These are phyloP conservation scores for Naganishia vaughanmartiniae DNA, from an alignment of 768 basidiomycete genomes.

Conservation along the genomic window DNA sequence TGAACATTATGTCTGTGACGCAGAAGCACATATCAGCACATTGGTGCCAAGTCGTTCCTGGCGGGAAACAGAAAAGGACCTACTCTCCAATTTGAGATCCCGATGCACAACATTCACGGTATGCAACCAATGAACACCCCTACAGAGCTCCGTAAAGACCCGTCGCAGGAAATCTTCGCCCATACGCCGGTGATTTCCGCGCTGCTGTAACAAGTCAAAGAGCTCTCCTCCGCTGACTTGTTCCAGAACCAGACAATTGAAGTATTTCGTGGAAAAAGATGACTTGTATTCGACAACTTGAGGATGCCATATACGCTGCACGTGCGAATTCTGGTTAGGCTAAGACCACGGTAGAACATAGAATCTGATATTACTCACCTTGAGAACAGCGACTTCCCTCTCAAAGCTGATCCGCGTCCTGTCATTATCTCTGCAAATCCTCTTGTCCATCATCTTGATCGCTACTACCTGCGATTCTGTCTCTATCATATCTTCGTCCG, in stretches of 20 bases:
- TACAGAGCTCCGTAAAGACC: constrained; percentile 72
- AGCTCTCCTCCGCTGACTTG: constrained; percentile 76
- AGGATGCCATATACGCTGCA: constrained; percentile 73
- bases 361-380: constrained; percentile 56
- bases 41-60: no score
- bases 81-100: constrained; percentile 75
- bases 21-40: neutral
- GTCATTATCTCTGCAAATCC: constrained; percentile 60
- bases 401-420: constrained; percentile 74
- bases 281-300: constrained; percentile 70
- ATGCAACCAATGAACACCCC: constrained; percentile 84
- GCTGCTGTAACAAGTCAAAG: constrained; percentile 66
- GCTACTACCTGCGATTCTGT: constrained; percentile 56
- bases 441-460: constrained; percentile 59
- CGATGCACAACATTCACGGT: constrained; percentile 78
- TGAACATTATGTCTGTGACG: constrained; percentile 69
- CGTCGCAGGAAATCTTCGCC: constrained; percentile 58
- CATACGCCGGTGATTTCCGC: constrained; percentile 46
- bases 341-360: neutral
- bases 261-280: constrained; percentile 67
- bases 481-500: constrained; percentile 28
- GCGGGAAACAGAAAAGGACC: constrained; percentile 36
- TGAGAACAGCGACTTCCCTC: constrained; percentile 78
- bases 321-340: neutral
- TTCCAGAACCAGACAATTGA: constrained; percentile 77